Evolutionary conservation across 208 protist species (phyloP), one percentile per base, ranked within the genome.

Genomic region (Crithidia thermophila): DNA sequence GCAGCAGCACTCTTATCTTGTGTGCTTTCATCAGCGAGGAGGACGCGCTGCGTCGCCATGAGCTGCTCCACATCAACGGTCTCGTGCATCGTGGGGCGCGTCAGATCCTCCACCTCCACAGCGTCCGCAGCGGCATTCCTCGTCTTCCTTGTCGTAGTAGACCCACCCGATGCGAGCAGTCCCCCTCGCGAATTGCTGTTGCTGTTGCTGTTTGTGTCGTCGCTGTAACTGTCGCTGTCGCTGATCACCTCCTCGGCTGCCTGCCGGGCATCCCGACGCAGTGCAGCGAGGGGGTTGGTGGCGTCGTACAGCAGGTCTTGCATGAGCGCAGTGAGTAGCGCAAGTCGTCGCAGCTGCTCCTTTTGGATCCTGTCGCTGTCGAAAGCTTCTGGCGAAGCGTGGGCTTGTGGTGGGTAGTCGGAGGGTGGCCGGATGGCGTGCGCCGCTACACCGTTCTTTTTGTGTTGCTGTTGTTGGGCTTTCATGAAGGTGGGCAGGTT

Each of bases 41-140:
- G 42, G 30, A 55, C 78, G 57, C 50, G 72, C 74, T 67, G 57
- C 55, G 62, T 90, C 37, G 36, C 55, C 45, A 68, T 64, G 13
- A 53, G 37, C 45, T 61, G 72, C 51, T 75, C 69, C n/a, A 75
- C 69, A 20, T 75, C 69, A 5, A 75, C 39, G 20, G 62, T 50
- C 28, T 75, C 69, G 13, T 63, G 69, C 49, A 49, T 45, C 0
- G 69, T 68, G 23, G 59, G n/a, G 10, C 42, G 53, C 3, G 59
- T 63, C 18, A 68, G 45, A 11, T 75, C 69, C 10, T 63, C 52
- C 60, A 68, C 69, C 2, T 62, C 60, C 5, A 27, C 10, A 25
- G 46, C 51, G 33, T 30, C n/a, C 28, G 28, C 11, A 14, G 42
- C 13, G 5, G 40, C 10, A 23, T 11, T 30, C 10, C n/a, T n/a